Base-by-base conservation (phyloP, 1,284 basidiomycete species). In the Cerrena zonata region DNA sequence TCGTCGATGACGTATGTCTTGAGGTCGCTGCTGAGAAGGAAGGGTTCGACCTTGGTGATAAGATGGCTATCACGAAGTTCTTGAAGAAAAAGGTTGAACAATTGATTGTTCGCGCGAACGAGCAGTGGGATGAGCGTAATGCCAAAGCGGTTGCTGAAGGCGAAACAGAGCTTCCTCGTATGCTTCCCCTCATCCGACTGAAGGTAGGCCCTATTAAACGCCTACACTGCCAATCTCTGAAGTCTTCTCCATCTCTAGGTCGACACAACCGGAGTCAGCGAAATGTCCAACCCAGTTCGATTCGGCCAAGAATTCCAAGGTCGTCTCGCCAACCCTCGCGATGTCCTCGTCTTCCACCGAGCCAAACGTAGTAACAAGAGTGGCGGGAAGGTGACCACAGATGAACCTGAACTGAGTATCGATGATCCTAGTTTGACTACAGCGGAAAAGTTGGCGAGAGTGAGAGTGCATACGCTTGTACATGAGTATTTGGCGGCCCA, bases 251-350 rank as follows among this genome's bases (percentile, higher is more conserved):
- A 22, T 48, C 25, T 25, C 19, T 56, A 89, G 86, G 92, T 96
- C 22, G 93, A 97, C 64, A 95, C 93, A 0, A 92, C 90, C 0
- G 88, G 87, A 46, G 88, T 86, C 4, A 84, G 84, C 51, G 89
- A 91, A 58, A 91, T 93, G 72, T 91, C 89, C 44, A 99, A 99
- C 66, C 91, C 94, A 12, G 89, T 95, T 46, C 87, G 95, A 5
- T 97, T 99, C 65, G 95, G 96, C 0, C 94, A 96, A 66, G 92
- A 96, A 65, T 98, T 96, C 67, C 80, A 86, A 53, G 92, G 91
- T 2, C 81, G 80, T 21, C 82, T 99, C 13, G 96, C 95, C 10
- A 99, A 99, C 64, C 94, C 95, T 4, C 82, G 91, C 37, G 94
- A 98, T 61, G 80, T 95, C 24, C 80, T 99, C 25, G 78, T 92